Conservation (phyloP, 768 basidiomycete genomes). For the Agrocybe praecox region DNA sequence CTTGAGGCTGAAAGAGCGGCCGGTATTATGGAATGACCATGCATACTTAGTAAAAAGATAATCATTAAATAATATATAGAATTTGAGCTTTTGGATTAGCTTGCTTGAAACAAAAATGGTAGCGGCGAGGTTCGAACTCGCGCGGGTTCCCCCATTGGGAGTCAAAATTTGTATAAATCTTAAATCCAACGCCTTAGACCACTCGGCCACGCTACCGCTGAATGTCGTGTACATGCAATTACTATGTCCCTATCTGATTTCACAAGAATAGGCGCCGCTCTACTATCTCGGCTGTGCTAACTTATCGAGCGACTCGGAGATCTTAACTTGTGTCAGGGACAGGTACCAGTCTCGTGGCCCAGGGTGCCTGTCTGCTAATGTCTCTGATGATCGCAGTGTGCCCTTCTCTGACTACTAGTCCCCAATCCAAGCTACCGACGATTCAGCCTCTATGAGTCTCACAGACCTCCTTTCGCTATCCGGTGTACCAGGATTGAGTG, state of each 20-base stretch:
- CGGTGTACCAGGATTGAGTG: conserved; percentile 31
- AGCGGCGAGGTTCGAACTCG: conserved; percentile 93
- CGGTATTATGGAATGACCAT: not conserved
- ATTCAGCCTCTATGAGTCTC: conserved; percentile 25
- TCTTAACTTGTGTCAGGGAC: not conserved
- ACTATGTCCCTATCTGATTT: not conserved
- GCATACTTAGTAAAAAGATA: not conserved
- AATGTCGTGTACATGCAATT: not conserved
- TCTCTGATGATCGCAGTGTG: conserved; percentile 7
- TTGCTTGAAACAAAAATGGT: conserved; percentile 41
- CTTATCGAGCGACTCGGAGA: too few species aligned
- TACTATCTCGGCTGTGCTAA: not conserved
- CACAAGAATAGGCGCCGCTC: conserved; percentile 5
- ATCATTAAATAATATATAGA: not conserved
- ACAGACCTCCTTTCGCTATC: conserved; percentile 21
- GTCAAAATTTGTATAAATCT: conserved; percentile 53
- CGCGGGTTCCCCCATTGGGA: conserved; percentile 86
- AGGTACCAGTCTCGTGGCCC: conserved; percentile 9
- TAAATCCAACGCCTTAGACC: conserved; percentile 94
- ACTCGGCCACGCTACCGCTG: conserved; percentile 75
- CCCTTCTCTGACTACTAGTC: conserved; percentile 8
- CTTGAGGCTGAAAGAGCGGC: conserved; percentile 2
- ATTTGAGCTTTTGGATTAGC: too few species aligned
- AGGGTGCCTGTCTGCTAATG: not conserved
- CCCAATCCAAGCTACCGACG: not conserved